These are phyloP conservation scores for Rhytidhysteron rufulum DNA, from an alignment of 2,329 filamentous ascomycete species.

Conservation along the genomic window DNA sequence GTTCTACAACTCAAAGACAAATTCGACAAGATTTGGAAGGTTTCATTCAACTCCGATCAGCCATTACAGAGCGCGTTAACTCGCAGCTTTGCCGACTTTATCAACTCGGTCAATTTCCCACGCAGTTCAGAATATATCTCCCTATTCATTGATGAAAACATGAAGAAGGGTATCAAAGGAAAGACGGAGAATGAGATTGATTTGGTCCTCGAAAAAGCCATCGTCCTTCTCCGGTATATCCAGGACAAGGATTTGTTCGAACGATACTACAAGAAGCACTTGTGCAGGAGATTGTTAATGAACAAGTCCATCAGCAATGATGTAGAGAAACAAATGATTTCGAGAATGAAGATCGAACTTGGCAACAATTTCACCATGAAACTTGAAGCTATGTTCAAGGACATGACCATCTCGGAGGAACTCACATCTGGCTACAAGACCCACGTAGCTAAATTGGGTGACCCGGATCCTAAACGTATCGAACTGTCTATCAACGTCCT, in stretches of 20 bases:
- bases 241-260: slow-evolving; percentile 94
- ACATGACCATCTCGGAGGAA: slow-evolving; percentile 84
- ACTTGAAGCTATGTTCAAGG: slow-evolving; percentile 96
- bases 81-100: slow-evolving; percentile 85
- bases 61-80: slow-evolving; percentile 77
- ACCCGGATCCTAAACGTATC: slow-evolving; percentile 58
- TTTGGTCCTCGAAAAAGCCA: slow-evolving; percentile 79
- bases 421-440: slow-evolving; percentile 73
- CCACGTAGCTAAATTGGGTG: slow-evolving; percentile 59
- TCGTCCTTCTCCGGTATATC: slow-evolving; percentile 81
- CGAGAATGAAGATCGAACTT: slow-evolving; percentile 93
- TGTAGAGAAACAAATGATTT: slow-evolving; percentile 92
- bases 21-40: slow-evolving; percentile 74
- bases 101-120: slow-evolving; percentile 69
- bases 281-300: slow-evolving; percentile 81
- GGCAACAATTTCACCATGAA: slow-evolving; percentile 91
- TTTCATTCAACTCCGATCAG: slow-evolving; percentile 72
- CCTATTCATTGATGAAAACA: slow-evolving; percentile 92
- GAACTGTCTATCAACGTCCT: slow-evolving; percentile 83
- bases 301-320: slow-evolving; percentile 88
- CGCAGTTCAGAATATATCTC: slow-evolving; percentile 90
- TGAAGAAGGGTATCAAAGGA: slow-evolving; percentile 89
- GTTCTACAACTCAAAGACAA: slow-evolving; percentile 82
- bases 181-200: slow-evolving; percentile 90
- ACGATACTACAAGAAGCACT: slow-evolving; percentile 95